Base-by-base conservation (phyloP, 805 yeast species). In the Cyberlindnera saturnus region DNA sequence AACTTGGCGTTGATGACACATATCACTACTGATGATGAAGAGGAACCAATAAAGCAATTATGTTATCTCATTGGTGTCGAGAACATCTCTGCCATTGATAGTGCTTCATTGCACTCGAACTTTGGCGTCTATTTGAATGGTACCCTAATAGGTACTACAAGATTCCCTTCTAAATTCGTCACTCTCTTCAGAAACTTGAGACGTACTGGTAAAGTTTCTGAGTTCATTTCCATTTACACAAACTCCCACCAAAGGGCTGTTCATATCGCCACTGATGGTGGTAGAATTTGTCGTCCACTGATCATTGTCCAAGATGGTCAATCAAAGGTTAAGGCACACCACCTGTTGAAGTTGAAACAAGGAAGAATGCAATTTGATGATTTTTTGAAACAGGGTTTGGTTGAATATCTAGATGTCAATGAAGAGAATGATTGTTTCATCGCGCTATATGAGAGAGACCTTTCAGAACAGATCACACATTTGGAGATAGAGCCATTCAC, bases 251-350 rank as follows among this genome's bases (percentile, higher is more conserved):
- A 93, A 59, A 69, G 71, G 39, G 95, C 97, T 1, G 96, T 93
- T 37, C 97, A 93, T 61, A 90, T 93, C 57, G 99, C 99, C 17
- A 91, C 99, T 4, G 99, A 93, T 67, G 99, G 99, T 56, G 99
- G 99, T 39, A 79, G 99, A 66, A 89, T 93, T 59, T 93, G 99
- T 74, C 82, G 99, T 53, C 99, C 99, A 4, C 67, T 91, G 51
- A 93, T 93, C 45, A 88, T 93, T 62, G 89, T 91, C 11, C 81
- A 82, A 17, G 72, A 81, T 43, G 87, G 88, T 38, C 58, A 65
- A 44, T 73, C 96, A 1, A 79, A 71, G 45, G 96, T 93, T 9
- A 73, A 70, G 38, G 83, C 82, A 0, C 72, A 77, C 16, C 97
- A 93, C 63, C 68, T 93, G 46, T 62, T 59, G 30, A 70, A 70